A percentile compares a stretch with the other conserved stretches of the same genome.
phyloP scores from a whole-genome alignment of 2,329 filamentous ascomycete genomes.

The Aureobasidium subglaciale region DNA sequence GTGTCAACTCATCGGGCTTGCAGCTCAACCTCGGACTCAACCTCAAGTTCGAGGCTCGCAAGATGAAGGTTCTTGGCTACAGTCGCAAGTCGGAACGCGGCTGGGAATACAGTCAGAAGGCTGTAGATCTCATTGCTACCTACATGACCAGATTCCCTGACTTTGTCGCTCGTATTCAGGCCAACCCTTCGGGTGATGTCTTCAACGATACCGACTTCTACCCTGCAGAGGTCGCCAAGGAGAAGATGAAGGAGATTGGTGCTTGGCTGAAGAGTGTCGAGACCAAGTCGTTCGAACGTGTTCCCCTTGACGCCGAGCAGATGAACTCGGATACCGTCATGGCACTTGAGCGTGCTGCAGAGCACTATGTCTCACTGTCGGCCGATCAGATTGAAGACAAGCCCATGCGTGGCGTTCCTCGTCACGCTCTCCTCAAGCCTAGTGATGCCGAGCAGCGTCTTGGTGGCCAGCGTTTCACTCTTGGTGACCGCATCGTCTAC shows the following conservation, averaged over 20 bases:
- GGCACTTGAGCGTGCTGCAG: constrained; percentile 68
- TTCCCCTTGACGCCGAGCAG: constrained; percentile 94
- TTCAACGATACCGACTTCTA: constrained; percentile 84
- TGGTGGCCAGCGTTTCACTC: constrained; percentile 70
- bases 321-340: constrained; percentile 86
- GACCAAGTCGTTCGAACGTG: constrained; percentile 84
- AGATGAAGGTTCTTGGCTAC: constrained; percentile 92
- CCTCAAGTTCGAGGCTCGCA: constrained; percentile 92
- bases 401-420: constrained; percentile 72
- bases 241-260: constrained; percentile 86
- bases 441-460: constrained; percentile 90
- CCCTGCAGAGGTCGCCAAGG: constrained; percentile 61
- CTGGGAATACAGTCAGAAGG: constrained; percentile 91
- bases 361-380: constrained; percentile 50
- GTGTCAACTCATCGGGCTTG: constrained; percentile 71
- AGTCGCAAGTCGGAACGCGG: constrained; percentile 78
- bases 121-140: constrained; percentile 69
- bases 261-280: constrained; percentile 89
- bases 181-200: constrained; percentile 77
- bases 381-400: constrained; percentile 50
- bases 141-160: constrained; percentile 95
- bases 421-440: constrained; percentile 85
- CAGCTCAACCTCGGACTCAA: constrained; percentile 90
- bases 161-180: constrained; percentile 83
- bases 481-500: constrained; percentile 91